Percentiles rank a stretch among this genome's conserved stretches.
Evolutionary conservation across 805 yeast species (phyloP).

Genomic region (Candida sphagnicola): DNA sequence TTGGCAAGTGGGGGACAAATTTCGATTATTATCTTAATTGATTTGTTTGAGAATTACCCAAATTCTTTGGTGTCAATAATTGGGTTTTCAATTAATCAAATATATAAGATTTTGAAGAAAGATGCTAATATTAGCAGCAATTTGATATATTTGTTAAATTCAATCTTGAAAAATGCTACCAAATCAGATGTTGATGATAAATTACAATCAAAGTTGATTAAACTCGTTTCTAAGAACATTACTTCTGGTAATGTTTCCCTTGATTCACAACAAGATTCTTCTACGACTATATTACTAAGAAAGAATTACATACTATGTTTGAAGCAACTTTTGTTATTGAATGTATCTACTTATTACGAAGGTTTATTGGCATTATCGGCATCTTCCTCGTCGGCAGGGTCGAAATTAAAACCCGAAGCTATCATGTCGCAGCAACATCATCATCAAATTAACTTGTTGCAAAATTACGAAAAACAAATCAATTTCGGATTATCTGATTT

Average conservation of each 20-base stretch:
- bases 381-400: constrained; percentile 29
- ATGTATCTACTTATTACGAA: constrained; percentile 34
- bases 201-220: constrained; percentile 30
- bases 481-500: constrained; percentile 27
- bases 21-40: constrained; percentile 30
- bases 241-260: constrained; percentile 15
- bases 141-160: constrained; percentile 27
- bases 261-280: constrained; percentile 13
- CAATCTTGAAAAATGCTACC: constrained; percentile 31
- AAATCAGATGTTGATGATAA: constrained; percentile 39
- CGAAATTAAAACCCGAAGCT: constrained; percentile 40
- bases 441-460: constrained; percentile 27
- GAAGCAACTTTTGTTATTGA: constrained; percentile 29
- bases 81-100: constrained; percentile 28
- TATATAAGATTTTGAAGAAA: constrained; percentile 38
- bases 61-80: constrained; percentile 32
- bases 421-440: constrained; percentile 38
- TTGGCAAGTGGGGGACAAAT: constrained; percentile 16
- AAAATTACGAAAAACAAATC: constrained; percentile 26
- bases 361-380: constrained; percentile 31
- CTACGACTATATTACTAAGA: constrained; percentile 22
- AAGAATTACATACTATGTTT: constrained; percentile 29
- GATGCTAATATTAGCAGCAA: constrained; percentile 20
- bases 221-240: constrained; percentile 27
- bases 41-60: constrained; percentile 35